Evolutionary conservation across 345 rosid genomes (phyloP), one percentile per base, ranked within the genome.

Genomic region (Citrus sp.): DNA sequence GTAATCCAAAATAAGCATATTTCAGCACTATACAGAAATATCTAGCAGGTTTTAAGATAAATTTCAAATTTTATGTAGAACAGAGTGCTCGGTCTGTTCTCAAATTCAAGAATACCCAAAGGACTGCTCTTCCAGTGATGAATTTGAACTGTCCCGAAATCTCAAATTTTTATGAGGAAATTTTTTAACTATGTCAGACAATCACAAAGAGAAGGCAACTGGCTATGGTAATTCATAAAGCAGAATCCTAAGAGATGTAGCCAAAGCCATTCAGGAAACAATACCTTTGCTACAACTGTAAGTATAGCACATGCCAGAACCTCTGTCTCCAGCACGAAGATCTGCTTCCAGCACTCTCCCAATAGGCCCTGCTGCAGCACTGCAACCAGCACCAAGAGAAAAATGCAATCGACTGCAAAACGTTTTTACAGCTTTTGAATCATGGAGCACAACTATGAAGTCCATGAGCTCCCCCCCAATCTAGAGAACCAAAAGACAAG

Each of bases 261-360:
- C 46, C 38, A 62, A 38, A 74, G 34, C 19, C 51, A 28, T 70
- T 67, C 42, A 37, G 61, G 32, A 70, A 21, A 54, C 4, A 38
- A 18, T 87, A 93, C 98, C 99, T 92, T 97, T 97, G 86, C 97
- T 92, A 67, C 97, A 91, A 81, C 98, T 96, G 88, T 96, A 96
- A 55, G 99, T 96, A 82, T 94, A 92, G 82, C 99, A 94, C 86
- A 91, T 80, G 79, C 97, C 97, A 46, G 92, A 96, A 72, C 97
- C 98, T 83, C 91, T 88, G 67, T 94, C 94, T 24, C 98, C 98
- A 85, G 97, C 99, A 28, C 96, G 90, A 73, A 94, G 86, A 87
- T 94, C 99, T 69, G 98, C 98, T 84, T 97, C 99, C 78, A 92
- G 61, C 65, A 94, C 99, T 87, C 99, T 93, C 78, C 99, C 98